Conservation (phyloP, 2,329 filamentous ascomycete genomes). For the Arthrobotrys sinensis region DNA sequence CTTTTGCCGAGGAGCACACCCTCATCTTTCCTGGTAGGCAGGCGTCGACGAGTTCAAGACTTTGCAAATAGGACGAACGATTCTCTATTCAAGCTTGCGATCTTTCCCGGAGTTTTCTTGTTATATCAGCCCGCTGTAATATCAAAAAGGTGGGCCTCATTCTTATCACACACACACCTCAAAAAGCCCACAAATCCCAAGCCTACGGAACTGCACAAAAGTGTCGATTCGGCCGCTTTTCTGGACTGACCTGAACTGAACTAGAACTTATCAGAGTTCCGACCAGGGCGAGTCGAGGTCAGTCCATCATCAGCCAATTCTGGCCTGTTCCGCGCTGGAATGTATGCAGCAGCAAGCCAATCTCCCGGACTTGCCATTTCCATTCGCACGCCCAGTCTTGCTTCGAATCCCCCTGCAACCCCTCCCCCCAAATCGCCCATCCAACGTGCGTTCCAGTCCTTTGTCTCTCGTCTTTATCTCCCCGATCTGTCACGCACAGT, state of each 20-base stretch:
- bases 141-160: background rate
- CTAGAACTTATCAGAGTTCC: slow-evolving; percentile 3
- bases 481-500: slow-evolving; percentile 39
- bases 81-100: background rate
- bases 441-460: slow-evolving; percentile 14
- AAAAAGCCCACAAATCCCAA: slow-evolving; percentile 4
- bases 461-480: slow-evolving; percentile 46
- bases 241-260: background rate
- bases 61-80: slow-evolving; percentile 13
- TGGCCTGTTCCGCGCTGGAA: slow-evolving; percentile 36
- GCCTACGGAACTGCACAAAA: slow-evolving; percentile 16
- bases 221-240: slow-evolving; percentile 17
- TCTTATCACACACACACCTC: background rate
- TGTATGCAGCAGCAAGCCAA: slow-evolving; percentile 33
- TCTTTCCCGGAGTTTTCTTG: slow-evolving; percentile 2
- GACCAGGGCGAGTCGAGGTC: slow-evolving; percentile 28
- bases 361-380: slow-evolving; percentile 45
- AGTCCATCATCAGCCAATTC: slow-evolving; percentile 61
- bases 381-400: slow-evolving; percentile 17
- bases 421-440: slow-evolving; percentile 11
- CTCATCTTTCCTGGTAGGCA: slow-evolving; percentile 3
- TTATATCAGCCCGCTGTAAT: background rate
- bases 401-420: slow-evolving; percentile 35
- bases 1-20: slow-evolving; percentile 36
- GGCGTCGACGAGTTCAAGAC: slow-evolving; percentile 1